A percentile compares a stretch with the other conserved stretches of the same genome.
These are phyloP conservation scores for Amanita subjunquillea DNA, from an alignment of 768 basidiomycete species.

Conservation along the genomic window DNA sequence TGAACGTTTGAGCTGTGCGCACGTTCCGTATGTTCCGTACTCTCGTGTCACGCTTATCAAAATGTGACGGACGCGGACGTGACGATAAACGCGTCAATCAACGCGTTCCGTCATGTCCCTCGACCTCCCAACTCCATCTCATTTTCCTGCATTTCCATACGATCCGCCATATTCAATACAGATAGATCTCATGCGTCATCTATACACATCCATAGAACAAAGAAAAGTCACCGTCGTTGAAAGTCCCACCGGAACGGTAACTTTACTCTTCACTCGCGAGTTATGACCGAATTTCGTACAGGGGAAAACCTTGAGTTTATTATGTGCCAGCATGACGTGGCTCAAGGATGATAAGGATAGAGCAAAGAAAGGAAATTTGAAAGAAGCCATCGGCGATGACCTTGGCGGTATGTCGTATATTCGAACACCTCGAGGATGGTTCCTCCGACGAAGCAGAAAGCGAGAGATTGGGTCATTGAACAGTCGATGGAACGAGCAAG, in stretches of 20 bases:
- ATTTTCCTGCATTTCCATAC: conserved; percentile 80
- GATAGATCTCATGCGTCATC: conserved; percentile 75
- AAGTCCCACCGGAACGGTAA: conserved; percentile 82
- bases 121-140: conserved; percentile 49
- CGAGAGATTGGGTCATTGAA: conserved; percentile 66
- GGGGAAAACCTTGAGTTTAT: conserved; percentile 82
- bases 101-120: conserved; percentile 10
- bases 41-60: too few species aligned
- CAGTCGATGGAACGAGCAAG: conserved; percentile 59
- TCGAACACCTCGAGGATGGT: not conserved
- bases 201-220: conserved; percentile 73
- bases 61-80: too few species aligned
- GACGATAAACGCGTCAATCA: too few species aligned
- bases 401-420: conserved; percentile 17
- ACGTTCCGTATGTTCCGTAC: too few species aligned
- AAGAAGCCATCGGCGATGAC: conserved; percentile 23
- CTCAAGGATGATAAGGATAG: conserved; percentile 59
- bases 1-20: too few species aligned
- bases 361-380: conserved; percentile 55
- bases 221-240: conserved; percentile 74
- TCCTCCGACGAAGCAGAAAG: conserved; percentile 18
- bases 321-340: conserved; percentile 73
- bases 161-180: conserved; percentile 79
- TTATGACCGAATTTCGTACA: conserved; percentile 15
- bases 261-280: not conserved